These are phyloP conservation scores for Cadophora sp. DNA, from an alignment of 2,329 filamentous ascomycete genomes.

Conservation along the genomic window DNA sequence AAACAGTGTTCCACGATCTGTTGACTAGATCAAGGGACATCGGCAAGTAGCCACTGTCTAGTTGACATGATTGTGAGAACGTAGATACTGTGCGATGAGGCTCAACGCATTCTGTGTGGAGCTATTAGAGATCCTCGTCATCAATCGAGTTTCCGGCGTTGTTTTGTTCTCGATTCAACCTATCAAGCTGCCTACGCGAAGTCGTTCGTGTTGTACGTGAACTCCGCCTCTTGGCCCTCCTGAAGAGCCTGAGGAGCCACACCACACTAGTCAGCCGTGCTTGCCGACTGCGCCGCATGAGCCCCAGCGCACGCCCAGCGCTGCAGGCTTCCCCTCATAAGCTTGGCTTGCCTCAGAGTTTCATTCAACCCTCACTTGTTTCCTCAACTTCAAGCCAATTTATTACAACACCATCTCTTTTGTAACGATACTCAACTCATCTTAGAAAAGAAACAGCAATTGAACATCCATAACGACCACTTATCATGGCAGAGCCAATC, in stretches of 20 bases:
- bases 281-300: constrained; percentile 5
- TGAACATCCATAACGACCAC: not conserved
- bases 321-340: constrained; percentile 4
- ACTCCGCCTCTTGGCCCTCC: not conserved
- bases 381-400: not conserved
- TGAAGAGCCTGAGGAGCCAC: not conserved
- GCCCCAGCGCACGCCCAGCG: not conserved
- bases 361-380: not conserved
- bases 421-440: not conserved
- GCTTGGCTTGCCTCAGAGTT: constrained; percentile 1
- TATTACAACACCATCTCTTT: not conserved
- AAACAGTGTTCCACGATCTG: not conserved
- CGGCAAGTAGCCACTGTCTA: no score
- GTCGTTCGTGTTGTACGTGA: not conserved
- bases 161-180: not conserved
- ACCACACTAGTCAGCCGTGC: constrained; percentile 2
- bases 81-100: no score
- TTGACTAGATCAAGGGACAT: not conserved
- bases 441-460: not conserved
- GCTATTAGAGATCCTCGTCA: not conserved
- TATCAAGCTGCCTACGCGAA: not conserved
- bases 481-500: not conserved
- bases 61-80: no score
- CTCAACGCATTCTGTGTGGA: no score
- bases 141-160: not conserved